phyloP scores from a whole-genome alignment of 2,329 filamentous ascomycete genomes.

The Cryphonectria japonica region DNA sequence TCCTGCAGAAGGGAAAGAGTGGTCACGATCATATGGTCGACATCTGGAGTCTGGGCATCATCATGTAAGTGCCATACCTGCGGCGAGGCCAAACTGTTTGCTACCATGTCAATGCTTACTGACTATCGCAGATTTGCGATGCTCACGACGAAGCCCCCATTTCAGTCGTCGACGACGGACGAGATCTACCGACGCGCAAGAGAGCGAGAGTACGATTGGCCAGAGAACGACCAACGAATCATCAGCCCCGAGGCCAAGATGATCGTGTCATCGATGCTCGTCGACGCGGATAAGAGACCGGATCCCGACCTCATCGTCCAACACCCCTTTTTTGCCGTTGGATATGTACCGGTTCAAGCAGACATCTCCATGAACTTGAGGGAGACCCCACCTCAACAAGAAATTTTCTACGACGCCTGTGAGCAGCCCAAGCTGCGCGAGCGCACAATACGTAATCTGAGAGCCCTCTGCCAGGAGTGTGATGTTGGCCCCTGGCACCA shows the following conservation, averaged over 20 bases:
- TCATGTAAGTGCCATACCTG: slow-evolving; percentile 66
- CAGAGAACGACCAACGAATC: slow-evolving; percentile 67
- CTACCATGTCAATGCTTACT: slow-evolving; percentile 29
- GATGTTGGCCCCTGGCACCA: slow-evolving; percentile 60
- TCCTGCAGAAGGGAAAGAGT: slow-evolving; percentile 89
- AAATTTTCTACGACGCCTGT: slow-evolving; percentile 60
- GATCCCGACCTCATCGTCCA: slow-evolving; percentile 78
- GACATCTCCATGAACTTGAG: slow-evolving; percentile 64
- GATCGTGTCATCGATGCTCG: slow-evolving; percentile 74
- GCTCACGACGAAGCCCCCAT: slow-evolving; percentile 93
- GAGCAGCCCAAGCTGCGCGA: slow-evolving; percentile 50
- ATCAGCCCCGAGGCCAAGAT: slow-evolving; percentile 79
- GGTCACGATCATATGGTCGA: slow-evolving; percentile 98
- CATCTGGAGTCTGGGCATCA: slow-evolving; percentile 97
- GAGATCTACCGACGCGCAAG: slow-evolving; percentile 77
- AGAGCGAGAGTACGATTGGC: slow-evolving; percentile 80
- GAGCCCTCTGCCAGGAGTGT: slow-evolving; percentile 61
- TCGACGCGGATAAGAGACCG: slow-evolving; percentile 75
- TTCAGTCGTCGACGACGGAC: slow-evolving; percentile 88
- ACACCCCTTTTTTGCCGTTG: slow-evolving; percentile 77
- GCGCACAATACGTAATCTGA: slow-evolving; percentile 55
- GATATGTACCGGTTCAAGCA: slow-evolving; percentile 67
- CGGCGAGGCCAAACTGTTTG: background rate
- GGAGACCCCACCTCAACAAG: slow-evolving; percentile 58
- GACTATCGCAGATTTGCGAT: slow-evolving; percentile 75